These are phyloP conservation scores for Colletotrichum musae DNA, from an alignment of 2,329 filamentous ascomycete species.

Conservation along the genomic window DNA sequence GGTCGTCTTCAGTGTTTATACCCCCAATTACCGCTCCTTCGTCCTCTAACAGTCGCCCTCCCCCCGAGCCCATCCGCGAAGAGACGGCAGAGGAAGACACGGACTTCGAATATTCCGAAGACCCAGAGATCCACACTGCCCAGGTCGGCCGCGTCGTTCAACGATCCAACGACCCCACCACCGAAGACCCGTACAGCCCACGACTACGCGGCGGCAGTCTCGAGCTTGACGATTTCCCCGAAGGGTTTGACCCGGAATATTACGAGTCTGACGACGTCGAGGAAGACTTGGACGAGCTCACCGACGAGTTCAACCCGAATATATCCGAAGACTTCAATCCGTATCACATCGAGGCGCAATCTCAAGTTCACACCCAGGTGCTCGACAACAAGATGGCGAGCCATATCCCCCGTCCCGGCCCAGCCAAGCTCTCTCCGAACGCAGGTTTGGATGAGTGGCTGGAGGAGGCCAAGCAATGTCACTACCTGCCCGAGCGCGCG, in stretches of 20 bases:
- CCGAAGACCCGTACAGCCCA: conserved; percentile 20
- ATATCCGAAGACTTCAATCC: conserved; percentile 24
- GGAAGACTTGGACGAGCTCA: conserved; percentile 20
- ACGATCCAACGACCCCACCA: conserved; percentile 22
- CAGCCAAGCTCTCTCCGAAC: conserved; percentile 85
- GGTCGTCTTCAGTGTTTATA: conserved; percentile 33
- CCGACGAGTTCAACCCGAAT: conserved; percentile 31
- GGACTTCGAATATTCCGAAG: conserved; percentile 28
- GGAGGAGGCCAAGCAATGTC: conserved; percentile 95
- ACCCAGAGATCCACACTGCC: conserved; percentile 29
- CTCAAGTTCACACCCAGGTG: conserved; percentile 28
- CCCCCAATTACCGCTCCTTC: conserved; percentile 7
- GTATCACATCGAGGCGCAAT: conserved; percentile 22
- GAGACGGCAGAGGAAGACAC: conserved; percentile 9
- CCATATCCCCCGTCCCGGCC: conserved; percentile 87
- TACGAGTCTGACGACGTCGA: conserved; percentile 37
- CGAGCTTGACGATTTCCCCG: conserved; percentile 24
- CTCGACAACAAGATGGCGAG: conserved; percentile 53
- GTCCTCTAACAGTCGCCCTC: background rate
- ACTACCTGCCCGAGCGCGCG: conserved; percentile 93
- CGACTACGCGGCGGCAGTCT: conserved; percentile 29
- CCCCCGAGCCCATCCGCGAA: conserved; percentile 22
- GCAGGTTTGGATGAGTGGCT: conserved; percentile 97
- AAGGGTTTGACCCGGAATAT: conserved; percentile 30
- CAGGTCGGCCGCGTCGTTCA: conserved; percentile 27